These are phyloP conservation scores for Candolleomyces eurysporus DNA, from an alignment of 768 basidiomycete genomes.

Conservation along the genomic window DNA sequence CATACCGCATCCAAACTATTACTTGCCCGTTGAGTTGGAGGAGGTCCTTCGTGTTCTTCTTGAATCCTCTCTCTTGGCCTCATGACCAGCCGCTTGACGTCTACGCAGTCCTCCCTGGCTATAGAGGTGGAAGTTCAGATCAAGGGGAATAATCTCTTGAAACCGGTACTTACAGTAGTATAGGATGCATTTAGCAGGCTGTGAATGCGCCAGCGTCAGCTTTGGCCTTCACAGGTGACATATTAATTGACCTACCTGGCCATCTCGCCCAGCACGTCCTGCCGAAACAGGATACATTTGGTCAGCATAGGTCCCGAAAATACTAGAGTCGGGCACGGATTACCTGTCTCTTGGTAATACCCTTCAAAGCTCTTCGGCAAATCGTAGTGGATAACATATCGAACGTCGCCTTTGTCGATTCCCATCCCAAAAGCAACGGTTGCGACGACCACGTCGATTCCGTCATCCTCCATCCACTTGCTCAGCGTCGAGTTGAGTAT, in stretches of 20 bases:
- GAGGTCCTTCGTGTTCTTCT: conserved; percentile 45
- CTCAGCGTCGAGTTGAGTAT: conserved; percentile 61
- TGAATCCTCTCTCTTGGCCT: conserved; percentile 46
- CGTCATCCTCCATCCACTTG: conserved; percentile 53
- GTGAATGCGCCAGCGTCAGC: neutral
- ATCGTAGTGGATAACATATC: conserved; percentile 33
- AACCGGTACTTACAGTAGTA: conserved; percentile 65
- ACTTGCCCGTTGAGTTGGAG: conserved; percentile 64
- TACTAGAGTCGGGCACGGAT: conserved; percentile 8
- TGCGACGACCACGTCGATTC: conserved; percentile 71
- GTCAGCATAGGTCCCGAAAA: neutral
- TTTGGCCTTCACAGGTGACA: neutral
- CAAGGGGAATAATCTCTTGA: neutral
- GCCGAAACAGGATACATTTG: conserved; percentile 1
- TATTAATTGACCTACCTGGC: conserved; percentile 44
- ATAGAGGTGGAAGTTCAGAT: neutral
- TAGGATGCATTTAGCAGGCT: conserved; percentile 80
- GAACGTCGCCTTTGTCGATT: conserved; percentile 79
- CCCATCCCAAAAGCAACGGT: conserved; percentile 87
- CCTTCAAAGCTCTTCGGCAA: conserved; percentile 37
- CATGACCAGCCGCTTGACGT: conserved; percentile 52
- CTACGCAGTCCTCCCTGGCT: conserved; percentile 76
- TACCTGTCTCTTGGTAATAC: conserved; percentile 87
- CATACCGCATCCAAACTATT: conserved; percentile 64
- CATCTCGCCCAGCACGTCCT: conserved; percentile 83